phyloP scores from a whole-genome alignment of 2,329 filamentous ascomycete species.

The Pseudogymnoascus sp. region DNA sequence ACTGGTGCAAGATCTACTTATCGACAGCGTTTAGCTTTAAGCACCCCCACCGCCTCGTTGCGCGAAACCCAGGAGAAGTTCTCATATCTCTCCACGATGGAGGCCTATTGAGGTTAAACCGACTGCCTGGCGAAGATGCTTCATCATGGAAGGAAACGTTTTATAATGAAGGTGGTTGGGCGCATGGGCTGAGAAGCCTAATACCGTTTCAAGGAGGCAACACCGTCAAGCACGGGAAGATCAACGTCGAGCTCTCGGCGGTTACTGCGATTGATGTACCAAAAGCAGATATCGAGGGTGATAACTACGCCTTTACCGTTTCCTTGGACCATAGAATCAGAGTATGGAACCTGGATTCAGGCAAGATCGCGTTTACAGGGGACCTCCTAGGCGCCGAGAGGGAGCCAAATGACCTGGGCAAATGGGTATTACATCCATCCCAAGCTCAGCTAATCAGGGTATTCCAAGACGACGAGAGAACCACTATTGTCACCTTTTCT shows the following conservation, averaged over 20 bases:
- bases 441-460: constrained; percentile 70
- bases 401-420: constrained; percentile 59
- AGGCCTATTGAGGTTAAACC: constrained; percentile 61
- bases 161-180: constrained; percentile 66
- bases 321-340: constrained; percentile 83
- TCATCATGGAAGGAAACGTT: constrained; percentile 59
- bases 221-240: constrained; percentile 53
- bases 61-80: constrained; percentile 63
- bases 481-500: constrained; percentile 70
- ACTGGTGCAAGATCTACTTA: constrained; percentile 66
- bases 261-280: constrained; percentile 52
- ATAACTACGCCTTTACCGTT: constrained; percentile 63
- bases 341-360: constrained; percentile 80
- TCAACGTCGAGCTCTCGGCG: constrained; percentile 58
- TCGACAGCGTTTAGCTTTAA: constrained; percentile 70
- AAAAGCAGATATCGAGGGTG: constrained; percentile 37
- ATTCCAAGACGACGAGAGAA: constrained; percentile 48
- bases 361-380: constrained; percentile 64
- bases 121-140: constrained; percentile 43
- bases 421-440: constrained; percentile 69
- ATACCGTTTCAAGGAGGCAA: constrained; percentile 58
- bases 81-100: constrained; percentile 77
- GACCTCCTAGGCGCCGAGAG: constrained; percentile 66
- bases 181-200: constrained; percentile 55
- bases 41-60: constrained; percentile 70